Percentiles rank a stretch among this genome's conserved stretches.
Conservation (phyloP, 208 protist species). For the Trypanosoma theileri region DNA sequence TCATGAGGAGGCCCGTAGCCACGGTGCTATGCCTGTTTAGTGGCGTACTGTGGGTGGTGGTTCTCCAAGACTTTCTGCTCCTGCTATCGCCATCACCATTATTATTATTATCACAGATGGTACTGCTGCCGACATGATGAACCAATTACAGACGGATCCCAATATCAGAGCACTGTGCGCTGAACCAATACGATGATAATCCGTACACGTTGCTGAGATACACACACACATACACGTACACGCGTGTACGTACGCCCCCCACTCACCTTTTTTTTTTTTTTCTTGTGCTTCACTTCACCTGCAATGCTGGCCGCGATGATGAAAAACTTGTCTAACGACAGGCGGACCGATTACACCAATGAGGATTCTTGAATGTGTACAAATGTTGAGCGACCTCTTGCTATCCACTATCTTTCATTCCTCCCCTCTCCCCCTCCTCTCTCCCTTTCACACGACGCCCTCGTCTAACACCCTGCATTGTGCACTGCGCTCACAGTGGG, state of each 20-base stretch:
- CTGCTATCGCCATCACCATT: neutral
- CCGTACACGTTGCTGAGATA: conserved; percentile 18
- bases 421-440: neutral
- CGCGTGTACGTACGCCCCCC: no score
- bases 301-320: conserved; percentile 21
- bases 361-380: conserved; percentile 39
- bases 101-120: neutral
- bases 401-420: neutral
- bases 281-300: neutral
- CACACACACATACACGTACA: neutral
- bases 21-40: conserved; percentile 17
- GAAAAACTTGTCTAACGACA: conserved; percentile 40
- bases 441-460: conserved; percentile 6
- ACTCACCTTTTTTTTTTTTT: neutral
- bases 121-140: conserved; percentile 13
- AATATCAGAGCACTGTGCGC: conserved; percentile 30
- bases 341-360: conserved; percentile 30
- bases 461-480: conserved; percentile 25
- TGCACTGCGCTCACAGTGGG: conserved; percentile 4
- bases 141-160: conserved; percentile 15
- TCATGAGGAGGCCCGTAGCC: conserved; percentile 21
- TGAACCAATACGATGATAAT: conserved; percentile 27
- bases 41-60: conserved; percentile 27
- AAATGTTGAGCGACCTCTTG: conserved; percentile 32
- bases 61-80: conserved; percentile 9